These are phyloP conservation scores for Chloromonas sp. DNA, from an alignment of 163 green algal species.

Conservation along the genomic window DNA sequence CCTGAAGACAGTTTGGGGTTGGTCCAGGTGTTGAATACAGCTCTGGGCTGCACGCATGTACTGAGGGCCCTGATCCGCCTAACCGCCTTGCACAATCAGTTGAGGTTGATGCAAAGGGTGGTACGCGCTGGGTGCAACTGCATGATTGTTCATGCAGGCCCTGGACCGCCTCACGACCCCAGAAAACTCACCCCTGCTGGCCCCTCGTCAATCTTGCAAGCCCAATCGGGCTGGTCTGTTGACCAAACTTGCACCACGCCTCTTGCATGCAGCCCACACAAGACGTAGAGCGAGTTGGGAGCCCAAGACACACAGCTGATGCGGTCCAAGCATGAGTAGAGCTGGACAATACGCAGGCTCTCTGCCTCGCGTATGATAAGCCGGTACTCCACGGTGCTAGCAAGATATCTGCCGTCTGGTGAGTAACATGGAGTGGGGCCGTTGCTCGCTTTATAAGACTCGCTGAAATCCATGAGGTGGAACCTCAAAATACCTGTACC, in stretches of 20 bases:
- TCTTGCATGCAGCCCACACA: constrained; percentile 53
- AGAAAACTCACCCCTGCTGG: constrained; percentile 55
- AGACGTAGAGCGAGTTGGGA: constrained; percentile 54
- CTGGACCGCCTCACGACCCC: no score
- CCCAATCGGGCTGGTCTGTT: constrained; percentile 64
- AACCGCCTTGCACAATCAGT: no score
- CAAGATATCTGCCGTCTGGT: constrained; percentile 57
- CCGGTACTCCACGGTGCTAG: constrained; percentile 62
- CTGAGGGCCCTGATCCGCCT: no score
- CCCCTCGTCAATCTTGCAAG: constrained; percentile 75
- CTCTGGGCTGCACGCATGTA: no score
- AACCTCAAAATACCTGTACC: no score
- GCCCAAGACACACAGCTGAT: constrained; percentile 71
- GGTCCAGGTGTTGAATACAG: no score
- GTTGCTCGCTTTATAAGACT: constrained; percentile 41
- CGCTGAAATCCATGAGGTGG: constrained; percentile 59
- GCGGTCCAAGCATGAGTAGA: constrained; percentile 78
- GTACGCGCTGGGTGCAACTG: no score
- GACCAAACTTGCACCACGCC: constrained; percentile 66
- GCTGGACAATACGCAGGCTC: constrained; percentile 62
- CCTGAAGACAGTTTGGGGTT: no score
- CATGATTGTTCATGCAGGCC: no score
- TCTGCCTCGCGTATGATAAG: constrained; percentile 61
- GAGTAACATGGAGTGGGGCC: constrained; percentile 44
- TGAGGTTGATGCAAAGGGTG: no score